Evolutionary conservation across 2,329 filamentous ascomycete genomes (phyloP).

Genomic region (Diaporthe citri): DNA sequence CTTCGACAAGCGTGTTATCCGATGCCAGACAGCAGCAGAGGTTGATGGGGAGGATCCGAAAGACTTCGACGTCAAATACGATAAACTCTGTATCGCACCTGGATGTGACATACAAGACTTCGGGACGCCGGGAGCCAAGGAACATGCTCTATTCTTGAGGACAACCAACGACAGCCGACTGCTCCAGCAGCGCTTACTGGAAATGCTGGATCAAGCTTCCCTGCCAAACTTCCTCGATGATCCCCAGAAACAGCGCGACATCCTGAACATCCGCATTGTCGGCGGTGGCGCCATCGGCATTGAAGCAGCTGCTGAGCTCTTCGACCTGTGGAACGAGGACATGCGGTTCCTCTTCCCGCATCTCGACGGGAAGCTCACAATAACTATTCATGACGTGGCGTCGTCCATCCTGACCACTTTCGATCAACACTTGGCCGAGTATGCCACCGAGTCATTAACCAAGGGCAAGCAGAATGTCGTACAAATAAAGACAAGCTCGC

Average conservation of each 20-base stretch:
- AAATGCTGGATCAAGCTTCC: conserved; percentile 46
- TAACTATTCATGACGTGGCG: conserved; percentile 60
- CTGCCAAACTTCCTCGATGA: conserved; percentile 44
- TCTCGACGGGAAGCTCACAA: conserved; percentile 52
- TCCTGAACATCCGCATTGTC: conserved; percentile 54
- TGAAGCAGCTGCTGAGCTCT: conserved; percentile 57
- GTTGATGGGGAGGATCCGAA: conserved; percentile 46
- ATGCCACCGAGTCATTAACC: conserved; percentile 53
- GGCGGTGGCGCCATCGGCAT: conserved; percentile 58
- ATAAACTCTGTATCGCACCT: conserved; percentile 56
- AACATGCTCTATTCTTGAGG: conserved; percentile 54
- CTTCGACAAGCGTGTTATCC: conserved; percentile 49
- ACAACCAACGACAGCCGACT: conserved; percentile 51
- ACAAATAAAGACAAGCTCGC: conserved; percentile 51
- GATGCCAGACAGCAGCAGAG: conserved; percentile 50
- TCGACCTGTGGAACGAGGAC: conserved; percentile 55
- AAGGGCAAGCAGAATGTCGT: conserved; percentile 48
- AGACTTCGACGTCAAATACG: conserved; percentile 55
- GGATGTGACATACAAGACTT: conserved; percentile 57
- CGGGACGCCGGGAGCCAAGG: conserved; percentile 53
- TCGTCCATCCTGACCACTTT: conserved; percentile 55
- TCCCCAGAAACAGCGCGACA: conserved; percentile 47
- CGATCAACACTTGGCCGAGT: conserved; percentile 55
- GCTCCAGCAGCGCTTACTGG: conserved; percentile 51
- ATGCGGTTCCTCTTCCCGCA: conserved; percentile 55